Conservation (phyloP, 2,329 filamentous ascomycete species). For the Pyrenochaeta sp. region DNA sequence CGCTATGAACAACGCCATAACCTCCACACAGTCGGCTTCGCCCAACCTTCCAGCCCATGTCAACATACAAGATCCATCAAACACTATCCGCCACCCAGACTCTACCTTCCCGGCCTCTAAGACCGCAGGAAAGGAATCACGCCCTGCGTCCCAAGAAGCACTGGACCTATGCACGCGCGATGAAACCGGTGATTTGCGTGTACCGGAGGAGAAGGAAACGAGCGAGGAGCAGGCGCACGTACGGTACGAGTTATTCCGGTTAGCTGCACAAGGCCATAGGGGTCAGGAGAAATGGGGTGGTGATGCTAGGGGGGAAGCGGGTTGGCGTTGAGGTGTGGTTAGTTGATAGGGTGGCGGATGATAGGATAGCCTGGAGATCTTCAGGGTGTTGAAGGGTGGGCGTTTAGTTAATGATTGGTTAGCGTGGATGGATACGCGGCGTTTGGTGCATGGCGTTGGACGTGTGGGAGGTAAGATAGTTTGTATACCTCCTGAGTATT, state of each 20-base stretch:
- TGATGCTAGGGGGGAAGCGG: background rate
- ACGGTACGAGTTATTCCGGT: background rate
- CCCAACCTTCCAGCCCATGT: background rate
- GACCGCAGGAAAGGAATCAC: background rate
- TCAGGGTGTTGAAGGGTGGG: no score
- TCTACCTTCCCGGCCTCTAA: background rate
- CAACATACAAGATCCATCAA: background rate
- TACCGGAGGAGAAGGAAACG: background rate
- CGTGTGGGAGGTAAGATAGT: no score
- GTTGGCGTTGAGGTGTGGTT: no score
- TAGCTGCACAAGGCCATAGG: background rate
- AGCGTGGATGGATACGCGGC: no score
- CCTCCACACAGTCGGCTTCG: background rate
- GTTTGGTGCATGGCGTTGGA: no score
- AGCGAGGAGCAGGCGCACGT: background rate
- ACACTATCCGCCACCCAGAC: background rate
- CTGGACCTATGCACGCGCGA: background rate
- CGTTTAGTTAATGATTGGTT: no score
- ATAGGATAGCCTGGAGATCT: no score
- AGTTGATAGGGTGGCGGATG: no score
- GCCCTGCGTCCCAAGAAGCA: background rate
- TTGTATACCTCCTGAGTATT: no score
- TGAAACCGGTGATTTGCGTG: background rate
- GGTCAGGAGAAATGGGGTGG: background rate
- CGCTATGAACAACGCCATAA: background rate